A percentile compares a stretch with the other conserved stretches of the same genome.
phyloP scores from a whole-genome alignment of 2,329 filamentous ascomycete species.

The Trichoderma arundinaceum region DNA sequence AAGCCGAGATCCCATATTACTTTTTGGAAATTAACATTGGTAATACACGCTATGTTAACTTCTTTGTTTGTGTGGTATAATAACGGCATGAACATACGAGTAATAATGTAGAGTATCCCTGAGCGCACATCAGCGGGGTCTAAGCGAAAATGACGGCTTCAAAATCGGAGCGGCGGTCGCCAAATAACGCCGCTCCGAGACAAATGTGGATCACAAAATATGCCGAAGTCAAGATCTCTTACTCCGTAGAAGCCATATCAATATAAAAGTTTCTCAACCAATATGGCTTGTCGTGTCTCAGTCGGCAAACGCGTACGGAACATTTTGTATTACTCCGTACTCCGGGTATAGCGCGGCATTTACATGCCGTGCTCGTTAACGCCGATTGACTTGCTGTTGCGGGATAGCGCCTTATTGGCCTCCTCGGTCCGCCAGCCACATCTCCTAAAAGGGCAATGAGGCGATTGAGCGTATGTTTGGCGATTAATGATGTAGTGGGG shows the following conservation, averaged over 20 bases:
- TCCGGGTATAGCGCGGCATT: slow-evolving; percentile 11
- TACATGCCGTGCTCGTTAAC: neutral
- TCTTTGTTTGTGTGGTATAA: too few relatives aligned
- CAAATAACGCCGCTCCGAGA: slow-evolving; percentile 20
- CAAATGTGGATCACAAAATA: neutral
- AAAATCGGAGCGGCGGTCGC: neutral
- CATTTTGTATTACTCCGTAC: slow-evolving; percentile 17
- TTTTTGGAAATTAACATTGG: too few relatives aligned
- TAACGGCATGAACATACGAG: too few relatives aligned
- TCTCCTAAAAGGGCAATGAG: neutral
- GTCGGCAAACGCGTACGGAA: slow-evolving; percentile 17
- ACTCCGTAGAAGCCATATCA: neutral
- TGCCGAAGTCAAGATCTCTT: neutral
- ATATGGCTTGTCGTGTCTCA: neutral
- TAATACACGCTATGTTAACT: too few relatives aligned
- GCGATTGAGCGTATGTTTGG: neutral
- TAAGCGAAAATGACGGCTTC: neutral
- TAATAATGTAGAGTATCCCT: neutral
- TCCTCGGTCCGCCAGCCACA: slow-evolving; percentile 16
- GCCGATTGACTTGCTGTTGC: neutral
- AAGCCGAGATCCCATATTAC: too few relatives aligned
- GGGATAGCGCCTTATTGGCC: neutral
- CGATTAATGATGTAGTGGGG: neutral
- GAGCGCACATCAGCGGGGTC: neutral
- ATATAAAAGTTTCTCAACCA: neutral